phyloP scores from a whole-genome alignment of 2,329 filamentous ascomycete genomes.

The Fusarium tuaranense region DNA sequence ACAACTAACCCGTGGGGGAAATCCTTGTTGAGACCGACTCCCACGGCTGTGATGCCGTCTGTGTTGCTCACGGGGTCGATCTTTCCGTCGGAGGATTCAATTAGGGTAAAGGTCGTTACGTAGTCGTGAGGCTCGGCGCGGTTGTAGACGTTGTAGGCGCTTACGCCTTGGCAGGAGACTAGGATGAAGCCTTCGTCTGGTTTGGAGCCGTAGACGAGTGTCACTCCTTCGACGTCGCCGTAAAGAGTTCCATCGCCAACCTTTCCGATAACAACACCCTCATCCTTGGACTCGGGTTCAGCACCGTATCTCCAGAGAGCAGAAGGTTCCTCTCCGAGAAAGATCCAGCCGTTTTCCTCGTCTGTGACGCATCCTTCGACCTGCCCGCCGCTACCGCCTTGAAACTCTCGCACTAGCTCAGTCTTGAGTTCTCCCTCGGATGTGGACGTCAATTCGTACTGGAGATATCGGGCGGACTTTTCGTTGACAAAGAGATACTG shows the following conservation, averaged over 20 bases:
- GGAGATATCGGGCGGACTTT: conserved; percentile 65
- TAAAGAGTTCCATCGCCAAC: conserved; percentile 61
- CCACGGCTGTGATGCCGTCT: conserved; percentile 62
- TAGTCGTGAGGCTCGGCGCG: conserved; percentile 61
- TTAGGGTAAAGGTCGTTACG: conserved; percentile 61
- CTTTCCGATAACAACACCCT: conserved; percentile 52
- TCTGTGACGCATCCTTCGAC: conserved; percentile 67
- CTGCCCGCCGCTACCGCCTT: conserved; percentile 62
- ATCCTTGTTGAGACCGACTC: conserved; percentile 53
- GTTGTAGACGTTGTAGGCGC: conserved; percentile 63
- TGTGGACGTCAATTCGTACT: conserved; percentile 60
- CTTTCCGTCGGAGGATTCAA: conserved; percentile 53
- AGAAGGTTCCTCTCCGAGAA: conserved; percentile 64
- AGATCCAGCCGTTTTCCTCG: conserved; percentile 62
- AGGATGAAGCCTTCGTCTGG: conserved; percentile 61
- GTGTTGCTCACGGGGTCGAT: conserved; percentile 66
- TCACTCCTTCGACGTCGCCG: conserved; percentile 66
- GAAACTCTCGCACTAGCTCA: conserved; percentile 62
- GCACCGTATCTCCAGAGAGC: conserved; percentile 65
- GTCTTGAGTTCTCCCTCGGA: conserved; percentile 57
- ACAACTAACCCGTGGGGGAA: conserved; percentile 61
- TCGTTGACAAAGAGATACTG: conserved; percentile 68
- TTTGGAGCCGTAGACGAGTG: conserved; percentile 59
- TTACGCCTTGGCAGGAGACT: conserved; percentile 65
- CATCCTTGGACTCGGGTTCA: conserved; percentile 56